Evolutionary conservation across 2,329 filamentous ascomycete genomes (phyloP).

Genomic region (Sarocladiaceae sp.): DNA sequence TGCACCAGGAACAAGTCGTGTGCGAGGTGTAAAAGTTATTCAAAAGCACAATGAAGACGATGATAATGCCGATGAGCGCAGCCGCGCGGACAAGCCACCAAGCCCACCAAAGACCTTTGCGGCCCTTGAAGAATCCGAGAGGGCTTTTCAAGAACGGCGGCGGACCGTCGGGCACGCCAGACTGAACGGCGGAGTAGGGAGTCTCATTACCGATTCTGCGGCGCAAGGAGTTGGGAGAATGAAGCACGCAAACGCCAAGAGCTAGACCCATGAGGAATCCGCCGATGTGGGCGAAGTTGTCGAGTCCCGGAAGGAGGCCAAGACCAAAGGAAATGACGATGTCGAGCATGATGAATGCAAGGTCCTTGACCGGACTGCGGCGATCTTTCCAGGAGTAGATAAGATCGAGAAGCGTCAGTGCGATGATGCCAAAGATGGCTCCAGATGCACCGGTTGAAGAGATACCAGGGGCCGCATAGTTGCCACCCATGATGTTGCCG

Average conservation of each 20-base stretch:
- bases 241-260: conserved; percentile 79
- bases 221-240: conserved; percentile 77
- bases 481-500: conserved; percentile 89
- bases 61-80: conserved; percentile 70
- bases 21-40: conserved; percentile 85
- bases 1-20: conserved; percentile 78
- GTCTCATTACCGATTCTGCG: conserved; percentile 63
- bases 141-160: conserved; percentile 55
- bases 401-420: conserved; percentile 79
- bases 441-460: conserved; percentile 87
- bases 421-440: conserved; percentile 84
- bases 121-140: conserved; percentile 79
- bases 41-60: conserved; percentile 79
- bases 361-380: conserved; percentile 67
- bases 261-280: conserved; percentile 89
- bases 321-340: conserved; percentile 86
- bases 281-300: conserved; percentile 97
- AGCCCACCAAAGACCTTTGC: conserved; percentile 91
- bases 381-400: conserved; percentile 89
- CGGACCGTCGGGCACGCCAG: conserved; percentile 39
- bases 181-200: conserved; percentile 61
- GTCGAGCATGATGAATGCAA: conserved; percentile 82
- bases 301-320: conserved; percentile 82
- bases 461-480: conserved; percentile 77
- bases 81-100: conserved; percentile 89